phyloP scores from a whole-genome alignment of 805 yeast genomes.

The Priceomyces haplophilus region DNA sequence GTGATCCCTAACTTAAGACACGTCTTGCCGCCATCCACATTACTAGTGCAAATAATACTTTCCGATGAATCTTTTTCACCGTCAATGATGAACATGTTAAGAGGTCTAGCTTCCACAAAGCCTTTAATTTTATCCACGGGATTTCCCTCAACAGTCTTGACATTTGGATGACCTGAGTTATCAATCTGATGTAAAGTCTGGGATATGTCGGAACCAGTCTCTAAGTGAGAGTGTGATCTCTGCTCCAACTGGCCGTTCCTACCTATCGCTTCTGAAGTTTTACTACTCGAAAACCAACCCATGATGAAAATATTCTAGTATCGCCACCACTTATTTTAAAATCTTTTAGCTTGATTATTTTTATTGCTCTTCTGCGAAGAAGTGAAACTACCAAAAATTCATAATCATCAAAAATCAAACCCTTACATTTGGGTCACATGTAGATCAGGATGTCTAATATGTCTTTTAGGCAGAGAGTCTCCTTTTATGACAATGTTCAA shows the following conservation, averaged over 20 bases:
- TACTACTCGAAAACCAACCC: slow-evolving; percentile 17
- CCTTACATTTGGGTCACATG: too few species aligned
- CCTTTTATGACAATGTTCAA: too few species aligned
- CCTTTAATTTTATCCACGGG: slow-evolving; percentile 19
- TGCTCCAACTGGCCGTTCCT: slow-evolving; percentile 21
- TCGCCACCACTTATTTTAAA: neutral
- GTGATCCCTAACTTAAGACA: slow-evolving; percentile 42
- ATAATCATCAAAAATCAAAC: too few species aligned
- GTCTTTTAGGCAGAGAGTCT: too few species aligned
- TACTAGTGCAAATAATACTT: slow-evolving; percentile 47
- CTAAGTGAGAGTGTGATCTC: slow-evolving; percentile 23
- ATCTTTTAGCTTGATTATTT: neutral
- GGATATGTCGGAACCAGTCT: slow-evolving; percentile 21
- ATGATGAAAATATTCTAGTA: slow-evolving; percentile 2
- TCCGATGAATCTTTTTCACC: slow-evolving; percentile 36
- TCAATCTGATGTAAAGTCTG: slow-evolving; percentile 28
- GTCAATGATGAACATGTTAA: slow-evolving; percentile 38
- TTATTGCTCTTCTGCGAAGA: neutral
- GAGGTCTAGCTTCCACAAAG: slow-evolving; percentile 30
- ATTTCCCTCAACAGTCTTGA: slow-evolving; percentile 13
- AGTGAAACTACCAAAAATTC: neutral
- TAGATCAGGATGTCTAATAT: too few species aligned
- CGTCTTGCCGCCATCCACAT: slow-evolving; percentile 44
- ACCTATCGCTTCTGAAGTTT: slow-evolving; percentile 2
- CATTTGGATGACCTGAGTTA: slow-evolving; percentile 10